Base-by-base conservation (phyloP, 441 rosid species). In the Pelargonium citronellum region DNA sequence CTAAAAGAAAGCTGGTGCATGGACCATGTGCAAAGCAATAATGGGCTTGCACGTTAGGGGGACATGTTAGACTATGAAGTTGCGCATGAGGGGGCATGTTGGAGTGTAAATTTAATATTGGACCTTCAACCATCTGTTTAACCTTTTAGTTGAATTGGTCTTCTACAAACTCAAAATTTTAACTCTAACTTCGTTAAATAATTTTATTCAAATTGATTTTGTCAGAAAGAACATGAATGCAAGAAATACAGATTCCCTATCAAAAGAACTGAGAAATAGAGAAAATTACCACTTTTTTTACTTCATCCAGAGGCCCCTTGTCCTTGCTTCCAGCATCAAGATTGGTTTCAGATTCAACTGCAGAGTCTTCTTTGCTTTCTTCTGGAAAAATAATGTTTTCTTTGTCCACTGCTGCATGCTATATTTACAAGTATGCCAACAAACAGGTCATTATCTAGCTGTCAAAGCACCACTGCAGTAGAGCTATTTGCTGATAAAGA, bases 341-440 rank as follows among this genome's bases (percentile, higher is more conserved):
- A 73, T 65, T 81, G 71, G 74, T 75, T 72, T 81, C 86, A 73
- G 83, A 76, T 73, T 53, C 77, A 71, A 69, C 77, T 51, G 75
- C 66, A 78, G 79, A 12, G 44, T 79, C 77, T 76, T 85, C 87
- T 75, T 79, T 65, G 57, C 61, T 64, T 58, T 58, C 63, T 69
- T 78, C 75, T 16, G 77, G 76, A 20, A 86, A 78, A 60, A 67
- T 74, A 74, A 84, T 41, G 43, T 80, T 79, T 37, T 77, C 79
- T 34, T 78, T 75, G 8, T 60, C 81, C 49, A 76, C 80, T 57
- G 39, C 79, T 46, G 57, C 79, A 69, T 80, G 79, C 95, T 88
- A 78, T 67, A 79, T 61, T 69, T 66, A 68, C 75, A 67, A 62
- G 71, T 69, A 66, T 55, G 20, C 66, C 71, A 84, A 70, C 49